Evolutionary conservation across 2,329 filamentous ascomycete species (phyloP).

Genomic region (Aspergillus texensis): DNA sequence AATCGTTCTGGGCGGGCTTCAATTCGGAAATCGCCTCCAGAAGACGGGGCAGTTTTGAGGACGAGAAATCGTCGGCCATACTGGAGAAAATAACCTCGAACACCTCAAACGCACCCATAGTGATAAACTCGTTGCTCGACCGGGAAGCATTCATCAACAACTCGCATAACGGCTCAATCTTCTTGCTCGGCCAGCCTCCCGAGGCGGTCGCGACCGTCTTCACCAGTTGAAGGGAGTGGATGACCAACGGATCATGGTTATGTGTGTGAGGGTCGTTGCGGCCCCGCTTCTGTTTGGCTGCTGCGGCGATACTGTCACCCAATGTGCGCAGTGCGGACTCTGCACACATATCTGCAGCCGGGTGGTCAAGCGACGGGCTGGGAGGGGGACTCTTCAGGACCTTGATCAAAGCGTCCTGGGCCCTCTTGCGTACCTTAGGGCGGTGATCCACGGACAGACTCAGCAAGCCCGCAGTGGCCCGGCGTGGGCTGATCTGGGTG

Average conservation of each 20-base stretch:
- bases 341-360: constrained; percentile 93
- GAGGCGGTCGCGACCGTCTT: constrained; percentile 86
- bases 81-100: constrained; percentile 96
- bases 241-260: constrained; percentile 77
- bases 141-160: constrained; percentile 84
- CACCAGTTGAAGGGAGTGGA: constrained; percentile 88
- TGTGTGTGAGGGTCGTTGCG: constrained; percentile 44
- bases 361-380: constrained; percentile 89
- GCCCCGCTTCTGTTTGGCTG: constrained; percentile 68
- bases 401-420: constrained; percentile 83
- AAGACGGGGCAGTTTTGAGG: constrained; percentile 83
- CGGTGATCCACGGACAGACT: constrained; percentile 82
- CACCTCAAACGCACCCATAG: constrained; percentile 93
- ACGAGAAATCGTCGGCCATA: constrained; percentile 84
- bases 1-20: constrained; percentile 88
- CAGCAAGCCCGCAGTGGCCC: constrained; percentile 83
- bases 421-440: constrained; percentile 91
- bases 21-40: constrained; percentile 91
- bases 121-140: constrained; percentile 92
- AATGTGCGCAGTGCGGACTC: constrained; percentile 84
- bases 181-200: constrained; percentile 93
- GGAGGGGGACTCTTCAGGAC: constrained; percentile 85
- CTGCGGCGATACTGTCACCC: constrained; percentile 67
- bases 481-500: constrained; percentile 79
- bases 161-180: constrained; percentile 90